These are phyloP conservation scores for Cyclotella cryptica DNA, from an alignment of 108 stramenopile genomes.

Conservation along the genomic window DNA sequence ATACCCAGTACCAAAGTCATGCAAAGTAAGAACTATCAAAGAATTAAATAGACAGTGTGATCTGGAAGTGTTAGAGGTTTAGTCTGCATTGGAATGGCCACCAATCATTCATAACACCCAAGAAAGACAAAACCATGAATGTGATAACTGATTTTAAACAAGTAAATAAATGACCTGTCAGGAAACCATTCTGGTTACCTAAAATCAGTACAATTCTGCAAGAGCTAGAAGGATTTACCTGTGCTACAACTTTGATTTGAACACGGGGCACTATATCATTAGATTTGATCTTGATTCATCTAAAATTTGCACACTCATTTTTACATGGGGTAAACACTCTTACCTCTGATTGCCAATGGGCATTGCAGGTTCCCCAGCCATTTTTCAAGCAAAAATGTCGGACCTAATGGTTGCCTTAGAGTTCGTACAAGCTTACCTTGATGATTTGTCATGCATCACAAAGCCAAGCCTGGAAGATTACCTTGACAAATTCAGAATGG, in stretches of 20 bases:
- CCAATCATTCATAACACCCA: not conserved
- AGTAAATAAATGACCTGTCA: not conserved
- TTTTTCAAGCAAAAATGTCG: not conserved
- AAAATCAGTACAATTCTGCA: not conserved
- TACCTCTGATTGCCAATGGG: not conserved
- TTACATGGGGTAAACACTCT: not conserved
- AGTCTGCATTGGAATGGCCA: no score
- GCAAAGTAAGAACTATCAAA: not conserved
- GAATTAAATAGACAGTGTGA: not conserved
- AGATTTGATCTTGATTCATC: not conserved
- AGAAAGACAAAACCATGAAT: not conserved
- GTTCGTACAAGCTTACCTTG: not conserved
- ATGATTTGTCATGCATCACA: slow-evolving; percentile 7
- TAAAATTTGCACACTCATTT: not conserved
- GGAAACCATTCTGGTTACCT: not conserved
- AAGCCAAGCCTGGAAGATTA: not conserved
- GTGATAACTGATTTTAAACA: not conserved
- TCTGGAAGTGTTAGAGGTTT: not conserved
- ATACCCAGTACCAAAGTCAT: not conserved
- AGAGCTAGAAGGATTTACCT: not conserved
- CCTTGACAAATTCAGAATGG: not conserved
- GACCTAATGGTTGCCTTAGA: slow-evolving; percentile 1
- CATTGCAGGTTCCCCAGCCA: not conserved
- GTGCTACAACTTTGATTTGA: not conserved
- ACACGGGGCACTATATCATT: not conserved